phyloP scores from a whole-genome alignment of 2,329 filamentous ascomycete species.

The Aspergillus arachidicola region DNA sequence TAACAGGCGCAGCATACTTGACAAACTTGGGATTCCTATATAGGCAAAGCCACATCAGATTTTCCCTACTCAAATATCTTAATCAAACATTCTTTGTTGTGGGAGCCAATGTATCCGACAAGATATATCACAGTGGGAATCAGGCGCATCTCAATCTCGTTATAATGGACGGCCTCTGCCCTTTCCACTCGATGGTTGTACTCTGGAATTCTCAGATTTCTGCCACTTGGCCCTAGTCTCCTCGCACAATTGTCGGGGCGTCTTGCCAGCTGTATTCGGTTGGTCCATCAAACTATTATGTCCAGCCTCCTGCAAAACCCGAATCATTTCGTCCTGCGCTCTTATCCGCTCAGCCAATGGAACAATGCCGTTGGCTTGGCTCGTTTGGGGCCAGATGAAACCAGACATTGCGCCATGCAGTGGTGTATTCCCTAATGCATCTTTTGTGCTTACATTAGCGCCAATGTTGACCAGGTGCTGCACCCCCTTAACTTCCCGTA shows the following conservation, averaged over 20 bases:
- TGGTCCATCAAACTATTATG: slow-evolving; percentile 21
- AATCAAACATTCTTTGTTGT: no score
- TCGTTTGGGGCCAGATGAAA: neutral
- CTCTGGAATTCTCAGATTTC: no score
- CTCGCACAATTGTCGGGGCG: neutral
- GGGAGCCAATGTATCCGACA: no score
- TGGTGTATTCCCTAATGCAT: slow-evolving; percentile 23
- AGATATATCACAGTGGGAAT: no score
- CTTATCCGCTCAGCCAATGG: slow-evolving; percentile 15
- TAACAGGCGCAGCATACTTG: no score
- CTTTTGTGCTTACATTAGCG: slow-evolving; percentile 20
- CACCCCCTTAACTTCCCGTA: slow-evolving; percentile 22
- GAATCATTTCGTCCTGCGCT: slow-evolving; percentile 23
- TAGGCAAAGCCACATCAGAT: no score
- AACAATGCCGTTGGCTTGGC: neutral
- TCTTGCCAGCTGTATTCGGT: slow-evolving; percentile 15
- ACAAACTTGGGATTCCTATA: no score
- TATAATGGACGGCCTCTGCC: no score
- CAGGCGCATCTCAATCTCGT: no score
- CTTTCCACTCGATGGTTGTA: no score
- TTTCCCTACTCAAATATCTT: no score
- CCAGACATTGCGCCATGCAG: slow-evolving; percentile 23
- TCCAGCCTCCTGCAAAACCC: slow-evolving; percentile 12
- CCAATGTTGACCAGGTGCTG: slow-evolving; percentile 20
- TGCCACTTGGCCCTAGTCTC: neutral